Evolutionary conservation across 1,139 yeast genomes (phyloP).

Genomic region (Candida sojae): DNA sequence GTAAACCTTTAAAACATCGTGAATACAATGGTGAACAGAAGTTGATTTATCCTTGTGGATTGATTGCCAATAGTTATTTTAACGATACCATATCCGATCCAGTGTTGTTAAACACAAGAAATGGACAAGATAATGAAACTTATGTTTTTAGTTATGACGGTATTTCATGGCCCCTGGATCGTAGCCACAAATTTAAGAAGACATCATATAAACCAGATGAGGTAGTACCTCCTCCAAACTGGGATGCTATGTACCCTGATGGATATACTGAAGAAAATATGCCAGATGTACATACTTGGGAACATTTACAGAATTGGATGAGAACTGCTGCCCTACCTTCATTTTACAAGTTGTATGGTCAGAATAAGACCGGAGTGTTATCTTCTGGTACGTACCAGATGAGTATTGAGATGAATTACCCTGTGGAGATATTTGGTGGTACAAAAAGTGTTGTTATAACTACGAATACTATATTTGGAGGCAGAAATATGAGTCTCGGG

Average conservation of each 20-base stretch:
- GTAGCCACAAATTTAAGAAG: constrained; percentile 69
- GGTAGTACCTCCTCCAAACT: constrained; percentile 94
- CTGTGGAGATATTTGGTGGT: constrained; percentile 69
- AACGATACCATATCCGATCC: constrained; percentile 73
- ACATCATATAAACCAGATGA: constrained; percentile 70
- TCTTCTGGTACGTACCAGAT: constrained; percentile 61
- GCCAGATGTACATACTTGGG: constrained; percentile 59
- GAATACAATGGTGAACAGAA: constrained; percentile 36
- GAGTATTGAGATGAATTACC: constrained; percentile 65
- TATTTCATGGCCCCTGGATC: constrained; percentile 87
- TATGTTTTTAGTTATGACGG: constrained; percentile 67
- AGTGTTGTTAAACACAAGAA: constrained; percentile 46
- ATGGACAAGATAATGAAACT: constrained; percentile 44
- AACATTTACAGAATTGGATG: constrained; percentile 74
- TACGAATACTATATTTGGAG: constrained; percentile 69
- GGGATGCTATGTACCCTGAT: constrained; percentile 82
- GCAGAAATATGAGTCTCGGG: constrained; percentile 68
- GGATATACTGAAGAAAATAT: constrained; percentile 85
- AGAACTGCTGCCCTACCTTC: constrained; percentile 76
- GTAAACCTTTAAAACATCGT: constrained; percentile 56
- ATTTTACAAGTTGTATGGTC: constrained; percentile 66
- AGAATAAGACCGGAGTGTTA: constrained; percentile 51
- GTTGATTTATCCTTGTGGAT: constrained; percentile 83
- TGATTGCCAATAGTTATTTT: constrained; percentile 90
- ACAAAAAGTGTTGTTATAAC: constrained; percentile 67